These are phyloP conservation scores for Polysphondylium violaceum DNA, from an alignment of 78 protist genomes.

Conservation along the genomic window DNA sequence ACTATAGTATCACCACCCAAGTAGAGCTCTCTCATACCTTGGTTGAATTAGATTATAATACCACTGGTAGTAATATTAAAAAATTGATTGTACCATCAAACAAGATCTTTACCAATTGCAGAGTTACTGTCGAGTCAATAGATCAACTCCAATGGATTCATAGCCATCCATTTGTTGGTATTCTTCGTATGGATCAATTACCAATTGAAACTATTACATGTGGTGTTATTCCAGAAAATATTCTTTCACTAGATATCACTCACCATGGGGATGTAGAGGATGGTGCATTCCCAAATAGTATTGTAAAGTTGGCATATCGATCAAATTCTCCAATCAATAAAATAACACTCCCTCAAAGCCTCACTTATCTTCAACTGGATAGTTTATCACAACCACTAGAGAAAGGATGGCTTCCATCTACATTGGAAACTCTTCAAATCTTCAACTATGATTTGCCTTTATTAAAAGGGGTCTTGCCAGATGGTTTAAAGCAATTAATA, in stretches of 20 bases:
- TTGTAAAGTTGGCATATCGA: not conserved
- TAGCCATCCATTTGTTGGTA: not conserved
- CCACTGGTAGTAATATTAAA: not conserved
- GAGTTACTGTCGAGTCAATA: not conserved
- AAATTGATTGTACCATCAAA: not conserved
- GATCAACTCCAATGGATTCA: not conserved
- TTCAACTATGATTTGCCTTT: not conserved
- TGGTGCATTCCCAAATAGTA: not conserved
- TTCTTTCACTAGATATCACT: not conserved
- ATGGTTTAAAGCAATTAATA: not conserved
- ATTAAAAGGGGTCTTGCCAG: not conserved
- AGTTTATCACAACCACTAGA: not conserved
- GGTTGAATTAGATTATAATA: not conserved
- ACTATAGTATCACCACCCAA: not conserved
- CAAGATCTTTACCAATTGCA: not conserved
- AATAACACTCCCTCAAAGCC: not conserved
- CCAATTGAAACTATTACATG: not conserved
- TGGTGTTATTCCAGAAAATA: not conserved
- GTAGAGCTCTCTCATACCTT: not conserved
- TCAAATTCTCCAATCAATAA: not conserved
- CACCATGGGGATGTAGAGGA: not conserved
- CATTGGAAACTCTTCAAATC: not conserved
- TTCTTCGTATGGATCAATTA: not conserved
- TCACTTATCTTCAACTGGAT: not conserved
- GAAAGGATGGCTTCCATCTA: not conserved